Conservation (phyloP, 495 filamentous ascomycete species). For the Hyaloscypha finlandica region DNA sequence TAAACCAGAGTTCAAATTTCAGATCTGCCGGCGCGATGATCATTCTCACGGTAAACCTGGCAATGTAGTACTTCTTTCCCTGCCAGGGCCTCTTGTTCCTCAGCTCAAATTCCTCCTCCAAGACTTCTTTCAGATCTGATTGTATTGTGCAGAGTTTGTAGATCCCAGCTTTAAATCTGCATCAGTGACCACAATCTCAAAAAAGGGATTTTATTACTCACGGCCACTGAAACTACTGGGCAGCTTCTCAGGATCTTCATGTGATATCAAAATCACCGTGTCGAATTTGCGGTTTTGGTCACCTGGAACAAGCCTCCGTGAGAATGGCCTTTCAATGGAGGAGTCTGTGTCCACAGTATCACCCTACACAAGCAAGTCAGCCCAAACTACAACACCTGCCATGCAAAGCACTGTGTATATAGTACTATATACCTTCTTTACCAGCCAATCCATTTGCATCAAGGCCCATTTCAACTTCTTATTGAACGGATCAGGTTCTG, state of each 20-base stretch:
- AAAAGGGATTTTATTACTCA: slow-evolving; percentile 21
- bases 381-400: too few species aligned
- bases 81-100: slow-evolving; percentile 41
- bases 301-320: slow-evolving; percentile 45
- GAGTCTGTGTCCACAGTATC: slow-evolving; percentile 39
- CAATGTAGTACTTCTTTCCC: slow-evolving; percentile 34
- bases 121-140: slow-evolving; percentile 38
- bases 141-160: slow-evolving; percentile 43
- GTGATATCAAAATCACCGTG: slow-evolving; percentile 51
- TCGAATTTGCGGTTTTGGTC: slow-evolving; percentile 45
- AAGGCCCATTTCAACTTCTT: slow-evolving; percentile 45
- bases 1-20: slow-evolving; percentile 1
- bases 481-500: slow-evolving; percentile 47
- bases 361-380: slow-evolving; percentile 26
- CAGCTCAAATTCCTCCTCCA: slow-evolving; percentile 37
- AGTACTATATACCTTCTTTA: slow-evolving; percentile 52
- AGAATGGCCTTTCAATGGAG: slow-evolving; percentile 45
- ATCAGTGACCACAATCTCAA: too few species aligned
- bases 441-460: slow-evolving; percentile 58
- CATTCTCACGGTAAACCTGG: not conserved
- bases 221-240: slow-evolving; percentile 45
- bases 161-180: slow-evolving; percentile 35
- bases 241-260: slow-evolving; percentile 40
- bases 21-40: not conserved
- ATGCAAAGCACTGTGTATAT: too few species aligned